Evolutionary conservation across 2,329 filamentous ascomycete genomes (phyloP), one percentile per base, ranked within the genome.

Genomic region (Talaromyces sp.): DNA sequence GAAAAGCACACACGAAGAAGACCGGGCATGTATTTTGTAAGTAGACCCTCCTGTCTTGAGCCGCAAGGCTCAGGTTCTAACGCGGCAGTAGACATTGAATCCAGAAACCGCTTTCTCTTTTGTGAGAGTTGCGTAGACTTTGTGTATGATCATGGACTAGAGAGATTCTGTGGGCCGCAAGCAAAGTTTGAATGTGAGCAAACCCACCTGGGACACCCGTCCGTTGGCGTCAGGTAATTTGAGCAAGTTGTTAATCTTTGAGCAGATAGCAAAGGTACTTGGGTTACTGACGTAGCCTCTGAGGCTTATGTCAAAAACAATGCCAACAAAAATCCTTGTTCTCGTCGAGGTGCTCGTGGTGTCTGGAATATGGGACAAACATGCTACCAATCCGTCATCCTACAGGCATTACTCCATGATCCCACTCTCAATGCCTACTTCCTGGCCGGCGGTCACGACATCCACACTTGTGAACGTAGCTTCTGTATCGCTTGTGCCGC

Each of bases 351-450:
- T 9, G 84, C 97, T 35, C 86, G 94, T 32, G 93, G 93, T 29
- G 88, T 99, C 55, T 97, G 96, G 74, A 99, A 97, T 68, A 93
- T 96, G 70, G 94, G 93, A n/a, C 91, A 95, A 53, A 97, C 94
- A 10, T 99, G 93, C 77, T 99, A 97, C 74, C 93, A 97, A 82
- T 96, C 94, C 64, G 93, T 97, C 27, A 91, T 97, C 43, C 80
- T 99, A 14, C 94, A 97, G 72, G 91, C 89, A 51, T 86, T 99
- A 63, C 83, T 97, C 49, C 93, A 97, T 76, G 97, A 97, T 68
- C 93, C 93, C 0, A 82, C 97, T 40, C 82, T 99, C 27, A 86
- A 90, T 54, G 92, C 93, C 63, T 97, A 90, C 73, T 97, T 96
- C 71, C 86, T 99, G 5, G 87, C 89, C 36, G 92, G 96, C 69